phyloP scores from a whole-genome alignment of 1,284 basidiomycete genomes.

The Meira miltonrushii region DNA sequence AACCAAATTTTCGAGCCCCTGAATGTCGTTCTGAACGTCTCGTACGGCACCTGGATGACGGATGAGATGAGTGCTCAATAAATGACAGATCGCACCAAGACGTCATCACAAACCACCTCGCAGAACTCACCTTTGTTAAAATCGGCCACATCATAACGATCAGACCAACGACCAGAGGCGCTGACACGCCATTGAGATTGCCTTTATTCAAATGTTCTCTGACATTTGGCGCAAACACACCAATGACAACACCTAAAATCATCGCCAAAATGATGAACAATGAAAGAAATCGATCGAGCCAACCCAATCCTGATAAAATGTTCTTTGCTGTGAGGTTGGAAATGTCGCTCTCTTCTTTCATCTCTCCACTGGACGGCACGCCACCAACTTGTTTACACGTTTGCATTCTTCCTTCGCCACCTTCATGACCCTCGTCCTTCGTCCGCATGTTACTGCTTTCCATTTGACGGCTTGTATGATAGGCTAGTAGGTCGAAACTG shows the following conservation, averaged over 20 bases:
- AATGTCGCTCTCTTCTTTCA: not conserved
- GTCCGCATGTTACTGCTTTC: not conserved
- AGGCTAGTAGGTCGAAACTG: not conserved
- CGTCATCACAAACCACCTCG: slow-evolving; percentile 4
- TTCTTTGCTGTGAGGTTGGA: not conserved
- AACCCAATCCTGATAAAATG: slow-evolving; percentile 46
- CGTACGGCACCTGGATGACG: not conserved
- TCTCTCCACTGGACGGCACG: not conserved
- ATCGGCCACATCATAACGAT: slow-evolving; percentile 88
- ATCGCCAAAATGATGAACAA: slow-evolving; percentile 69
- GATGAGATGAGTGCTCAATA: slow-evolving; percentile 75
- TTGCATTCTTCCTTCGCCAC: not conserved
- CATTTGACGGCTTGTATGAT: not conserved
- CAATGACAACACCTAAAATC: slow-evolving; percentile 73
- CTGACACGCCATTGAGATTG: slow-evolving; percentile 49
- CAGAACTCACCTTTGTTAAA: slow-evolving; percentile 58
- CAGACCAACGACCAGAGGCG: slow-evolving; percentile 54
- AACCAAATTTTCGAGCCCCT: slow-evolving; percentile 62
- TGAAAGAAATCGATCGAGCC: slow-evolving; percentile 67
- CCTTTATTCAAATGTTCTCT: slow-evolving; percentile 37
- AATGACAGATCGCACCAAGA: slow-evolving; percentile 54
- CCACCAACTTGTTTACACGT: not conserved
- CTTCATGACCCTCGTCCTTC: not conserved
- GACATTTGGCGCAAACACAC: slow-evolving; percentile 53
- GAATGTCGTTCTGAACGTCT: slow-evolving; percentile 55